These are phyloP conservation scores for Cutaneotrichosporon cyanovorans DNA, from an alignment of 1,284 basidiomycete species.

Conservation along the genomic window DNA sequence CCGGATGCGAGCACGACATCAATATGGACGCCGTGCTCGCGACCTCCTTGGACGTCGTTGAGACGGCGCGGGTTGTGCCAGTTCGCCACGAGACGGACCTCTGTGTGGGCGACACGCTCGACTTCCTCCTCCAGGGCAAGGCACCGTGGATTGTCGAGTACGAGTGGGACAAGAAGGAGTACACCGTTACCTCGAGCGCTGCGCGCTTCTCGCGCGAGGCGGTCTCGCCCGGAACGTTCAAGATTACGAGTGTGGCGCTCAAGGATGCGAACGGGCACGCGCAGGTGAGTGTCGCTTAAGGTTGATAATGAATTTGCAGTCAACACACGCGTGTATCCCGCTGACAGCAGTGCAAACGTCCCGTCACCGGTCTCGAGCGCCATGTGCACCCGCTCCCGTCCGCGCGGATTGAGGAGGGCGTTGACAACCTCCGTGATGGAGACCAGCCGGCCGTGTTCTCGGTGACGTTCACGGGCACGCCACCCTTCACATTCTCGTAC, in stretches of 20 bases:
- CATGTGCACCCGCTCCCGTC: conserved; percentile 75
- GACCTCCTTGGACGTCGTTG: conserved; percentile 80
- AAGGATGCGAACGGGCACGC: conserved; percentile 56
- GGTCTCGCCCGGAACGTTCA: conserved; percentile 71
- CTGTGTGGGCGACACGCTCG: conserved; percentile 83
- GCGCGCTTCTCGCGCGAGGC: conserved; percentile 78
- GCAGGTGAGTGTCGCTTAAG: conserved; percentile 49
- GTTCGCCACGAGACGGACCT: conserved; percentile 70
- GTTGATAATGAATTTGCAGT: too few relatives aligned
- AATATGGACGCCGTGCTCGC: conserved; percentile 54
- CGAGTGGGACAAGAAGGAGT: conserved; percentile 66
- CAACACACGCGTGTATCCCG: too few relatives aligned
- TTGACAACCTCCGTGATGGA: conserved; percentile 84
- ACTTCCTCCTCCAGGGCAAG: conserved; percentile 88
- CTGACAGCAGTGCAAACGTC: conserved; percentile 58
- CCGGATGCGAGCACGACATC: conserved; percentile 66
- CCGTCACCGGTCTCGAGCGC: conserved; percentile 67
- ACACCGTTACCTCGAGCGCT: conserved; percentile 65
- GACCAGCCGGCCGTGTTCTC: conserved; percentile 81
- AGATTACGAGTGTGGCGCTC: conserved; percentile 77
- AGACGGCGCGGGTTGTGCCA: conserved; percentile 84
- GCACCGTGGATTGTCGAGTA: conserved; percentile 95
- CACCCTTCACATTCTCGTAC: conserved; percentile 93
- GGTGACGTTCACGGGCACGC: conserved; percentile 78
- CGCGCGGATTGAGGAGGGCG: conserved; percentile 78